These are phyloP conservation scores for Phaffia tasmanica DNA, from an alignment of 768 basidiomycete species.

Conservation along the genomic window DNA sequence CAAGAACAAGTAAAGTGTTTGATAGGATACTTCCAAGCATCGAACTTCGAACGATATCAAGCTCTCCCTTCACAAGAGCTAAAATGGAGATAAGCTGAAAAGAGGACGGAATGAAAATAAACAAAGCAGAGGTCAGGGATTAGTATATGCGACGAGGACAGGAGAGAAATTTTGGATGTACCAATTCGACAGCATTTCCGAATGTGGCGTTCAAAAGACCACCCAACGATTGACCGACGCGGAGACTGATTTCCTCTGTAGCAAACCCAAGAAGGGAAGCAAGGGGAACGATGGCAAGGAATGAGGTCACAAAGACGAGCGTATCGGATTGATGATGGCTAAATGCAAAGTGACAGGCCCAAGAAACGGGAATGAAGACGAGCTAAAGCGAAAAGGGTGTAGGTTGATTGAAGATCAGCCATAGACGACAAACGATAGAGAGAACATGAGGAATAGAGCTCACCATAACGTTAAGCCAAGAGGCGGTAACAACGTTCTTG, in stretches of 20 bases:
- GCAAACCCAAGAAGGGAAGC: slow-evolving; percentile 24
- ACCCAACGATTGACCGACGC: slow-evolving; percentile 25
- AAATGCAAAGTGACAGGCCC: slow-evolving; percentile 20
- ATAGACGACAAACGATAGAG: neutral
- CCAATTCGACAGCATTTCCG: slow-evolving; percentile 24
- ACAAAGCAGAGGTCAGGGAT: neutral
- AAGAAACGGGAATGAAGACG: slow-evolving; percentile 23
- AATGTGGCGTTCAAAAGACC: slow-evolving; percentile 25
- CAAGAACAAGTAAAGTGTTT: slow-evolving; percentile 25
- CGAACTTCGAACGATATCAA: slow-evolving; percentile 22
- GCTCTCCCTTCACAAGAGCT: slow-evolving; percentile 24
- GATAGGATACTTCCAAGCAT: slow-evolving; percentile 26
- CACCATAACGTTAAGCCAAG: slow-evolving; percentile 25
- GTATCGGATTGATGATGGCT: slow-evolving; percentile 9
- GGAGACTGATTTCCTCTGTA: slow-evolving; percentile 22
- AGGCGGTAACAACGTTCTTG: slow-evolving; percentile 11
- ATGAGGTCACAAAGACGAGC: slow-evolving; percentile 21
- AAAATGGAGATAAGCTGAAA: slow-evolving; percentile 21
- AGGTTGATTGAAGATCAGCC: neutral
- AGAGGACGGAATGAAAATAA: too few relatives aligned
- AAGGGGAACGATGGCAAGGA: slow-evolving; percentile 24
- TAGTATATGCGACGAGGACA: slow-evolving; percentile 1
- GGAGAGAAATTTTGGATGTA: neutral
- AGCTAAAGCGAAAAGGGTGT: neutral
- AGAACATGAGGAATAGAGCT: neutral